A percentile compares a stretch with the other conserved stretches of the same genome.
These are phyloP conservation scores for Globisporangium spinosum DNA, from an alignment of 352 stramenopile genomes.

Conservation along the genomic window DNA sequence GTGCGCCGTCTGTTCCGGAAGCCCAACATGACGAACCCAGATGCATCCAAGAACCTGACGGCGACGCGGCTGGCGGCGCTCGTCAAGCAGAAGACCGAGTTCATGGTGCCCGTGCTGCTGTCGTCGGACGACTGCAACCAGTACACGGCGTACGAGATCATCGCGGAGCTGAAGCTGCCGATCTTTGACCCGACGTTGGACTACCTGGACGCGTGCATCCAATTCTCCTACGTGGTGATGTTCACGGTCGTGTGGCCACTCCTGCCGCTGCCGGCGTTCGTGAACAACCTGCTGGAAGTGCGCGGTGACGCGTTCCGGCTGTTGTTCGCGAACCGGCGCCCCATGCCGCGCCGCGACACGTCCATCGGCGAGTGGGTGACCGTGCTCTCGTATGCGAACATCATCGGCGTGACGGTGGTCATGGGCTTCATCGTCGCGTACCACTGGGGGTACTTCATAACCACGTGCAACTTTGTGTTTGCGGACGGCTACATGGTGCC, in stretches of 20 bases:
- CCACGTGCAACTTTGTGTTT: conserved; percentile 73
- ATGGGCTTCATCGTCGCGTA: conserved; percentile 82
- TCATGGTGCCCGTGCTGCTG: conserved; percentile 57
- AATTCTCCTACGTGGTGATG: conserved; percentile 90
- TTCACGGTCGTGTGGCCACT: conserved; percentile 89
- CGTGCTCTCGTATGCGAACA: conserved; percentile 82
- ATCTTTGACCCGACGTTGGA: conserved; percentile 83
- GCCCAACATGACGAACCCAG: conserved; percentile 1
- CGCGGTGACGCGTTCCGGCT: conserved; percentile 80
- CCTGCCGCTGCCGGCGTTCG: conserved; percentile 78
- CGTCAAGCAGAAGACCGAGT: conserved; percentile 69
- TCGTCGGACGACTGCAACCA: conserved; percentile 82
- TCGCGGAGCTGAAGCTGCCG: conserved; percentile 78
- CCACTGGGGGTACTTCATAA: conserved; percentile 79
- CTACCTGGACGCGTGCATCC: conserved; percentile 86
- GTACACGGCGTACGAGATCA: conserved; percentile 85
- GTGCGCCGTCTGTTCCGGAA: conserved; percentile 37
- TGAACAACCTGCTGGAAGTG: conserved; percentile 87
- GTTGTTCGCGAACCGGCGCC: conserved; percentile 71
- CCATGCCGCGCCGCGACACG: conserved; percentile 79
- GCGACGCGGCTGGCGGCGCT: conserved; percentile 58
- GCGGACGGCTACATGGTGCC: conserved; percentile 67
- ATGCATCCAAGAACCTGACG: conserved; percentile 48
- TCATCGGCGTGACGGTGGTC: conserved; percentile 80
- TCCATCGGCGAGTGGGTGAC: conserved; percentile 84